Percentiles rank a stretch among this genome's conserved stretches.
Evolutionary conservation across 2,329 filamentous ascomycete genomes (phyloP).

Genomic region (Samsoniella hepiali): DNA sequence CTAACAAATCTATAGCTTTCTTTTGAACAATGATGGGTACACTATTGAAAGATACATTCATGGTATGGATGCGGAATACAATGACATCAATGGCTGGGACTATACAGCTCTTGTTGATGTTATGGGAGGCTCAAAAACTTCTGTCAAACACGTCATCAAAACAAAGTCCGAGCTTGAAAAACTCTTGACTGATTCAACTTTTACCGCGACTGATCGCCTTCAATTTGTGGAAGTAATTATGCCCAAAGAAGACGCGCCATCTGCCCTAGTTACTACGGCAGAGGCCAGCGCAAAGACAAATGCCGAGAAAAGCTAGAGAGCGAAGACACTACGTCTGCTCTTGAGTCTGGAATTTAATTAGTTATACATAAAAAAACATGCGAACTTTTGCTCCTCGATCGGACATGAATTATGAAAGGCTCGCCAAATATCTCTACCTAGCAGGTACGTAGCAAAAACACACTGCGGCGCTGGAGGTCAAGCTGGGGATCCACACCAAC

Average conservation of each 20-base stretch:
- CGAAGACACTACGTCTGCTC: neutral
- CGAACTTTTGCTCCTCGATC: no score
- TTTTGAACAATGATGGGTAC: conserved; percentile 85
- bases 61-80: conserved; percentile 75
- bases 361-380: neutral
- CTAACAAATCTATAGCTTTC: conserved; percentile 44
- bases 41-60: conserved; percentile 89
- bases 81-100: conserved; percentile 75
- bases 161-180: conserved; percentile 65
- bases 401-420: no score
- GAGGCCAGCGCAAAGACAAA: conserved; percentile 69
- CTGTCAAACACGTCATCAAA: conserved; percentile 64
- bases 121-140: conserved; percentile 62
- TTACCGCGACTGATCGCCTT: conserved; percentile 53
- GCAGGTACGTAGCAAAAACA: neutral
- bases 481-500: conserved; percentile 10
- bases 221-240: conserved; percentile 82
- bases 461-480: neutral
- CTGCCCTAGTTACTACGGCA: conserved; percentile 65
- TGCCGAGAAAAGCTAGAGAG: conserved; percentile 34
- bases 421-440: no score
- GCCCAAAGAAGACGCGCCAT: conserved; percentile 73
- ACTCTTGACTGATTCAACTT: conserved; percentile 62
- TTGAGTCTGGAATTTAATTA: neutral
- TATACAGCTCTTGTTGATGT: conserved; percentile 65